Percentiles rank a stretch among this genome's conserved stretches.
phyloP scores from a whole-genome alignment of 176 grass and related monocot genomes.

The Pharus latifolius region DNA sequence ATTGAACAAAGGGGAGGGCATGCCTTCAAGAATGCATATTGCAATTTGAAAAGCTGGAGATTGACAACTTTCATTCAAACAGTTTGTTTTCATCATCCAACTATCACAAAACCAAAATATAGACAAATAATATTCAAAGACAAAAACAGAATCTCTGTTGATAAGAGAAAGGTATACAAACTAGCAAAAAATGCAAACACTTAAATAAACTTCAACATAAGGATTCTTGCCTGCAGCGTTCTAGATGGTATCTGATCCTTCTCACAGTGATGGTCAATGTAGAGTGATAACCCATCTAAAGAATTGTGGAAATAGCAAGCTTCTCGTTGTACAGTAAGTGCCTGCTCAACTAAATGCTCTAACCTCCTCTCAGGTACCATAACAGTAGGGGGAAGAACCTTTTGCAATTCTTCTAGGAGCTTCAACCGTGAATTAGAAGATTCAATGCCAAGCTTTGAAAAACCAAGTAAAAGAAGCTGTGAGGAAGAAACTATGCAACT shows the following conservation, averaged over 20 bases:
- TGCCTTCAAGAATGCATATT: background rate
- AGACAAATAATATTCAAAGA: background rate
- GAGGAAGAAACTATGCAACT: constrained; percentile 54
- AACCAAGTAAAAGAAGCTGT: constrained; percentile 35
- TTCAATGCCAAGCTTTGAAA: constrained; percentile 39
- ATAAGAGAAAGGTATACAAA: background rate
- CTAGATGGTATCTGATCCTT: constrained; percentile 79
- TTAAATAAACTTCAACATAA: background rate
- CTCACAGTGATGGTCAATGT: constrained; percentile 69
- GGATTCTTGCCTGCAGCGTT: constrained; percentile 48
- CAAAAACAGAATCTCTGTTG: background rate
- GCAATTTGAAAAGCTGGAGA: background rate
- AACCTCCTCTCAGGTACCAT: constrained; percentile 83
- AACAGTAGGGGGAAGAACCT: constrained; percentile 59
- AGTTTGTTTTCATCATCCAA: background rate
- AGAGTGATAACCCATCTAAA: constrained; percentile 67
- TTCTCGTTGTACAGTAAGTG: constrained; percentile 65
- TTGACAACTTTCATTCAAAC: background rate
- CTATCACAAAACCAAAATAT: background rate
- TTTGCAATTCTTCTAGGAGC: constrained; percentile 83
- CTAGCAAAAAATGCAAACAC: constrained; percentile 12
- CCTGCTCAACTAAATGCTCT: constrained; percentile 80
- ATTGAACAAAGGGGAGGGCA: background rate
- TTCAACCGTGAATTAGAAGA: constrained; percentile 36
- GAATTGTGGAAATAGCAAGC: constrained; percentile 90